Evolutionary conservation across 129 eudicot species (phyloP).

Genomic region (Lonicera japonica): DNA sequence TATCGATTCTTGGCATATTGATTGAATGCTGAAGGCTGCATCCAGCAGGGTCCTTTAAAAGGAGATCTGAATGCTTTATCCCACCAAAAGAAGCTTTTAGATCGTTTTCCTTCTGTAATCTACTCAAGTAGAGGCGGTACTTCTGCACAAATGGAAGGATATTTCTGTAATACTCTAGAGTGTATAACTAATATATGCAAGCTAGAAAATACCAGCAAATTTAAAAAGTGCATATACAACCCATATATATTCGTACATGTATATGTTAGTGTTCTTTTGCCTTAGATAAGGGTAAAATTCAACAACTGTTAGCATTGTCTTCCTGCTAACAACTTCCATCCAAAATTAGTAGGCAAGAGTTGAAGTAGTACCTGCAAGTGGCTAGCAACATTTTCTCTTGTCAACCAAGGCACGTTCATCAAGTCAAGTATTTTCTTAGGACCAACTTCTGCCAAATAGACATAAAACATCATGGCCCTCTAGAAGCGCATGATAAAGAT

Average conservation of each 20-base stretch:
- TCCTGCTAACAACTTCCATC: background rate
- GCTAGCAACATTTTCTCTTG: constrained; percentile 98
- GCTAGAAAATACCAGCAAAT: no score
- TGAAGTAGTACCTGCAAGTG: constrained; percentile 79
- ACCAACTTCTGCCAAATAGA: constrained; percentile 81
- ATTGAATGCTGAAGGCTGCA: constrained; percentile 28
- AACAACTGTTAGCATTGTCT: no score
- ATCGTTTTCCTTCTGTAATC: constrained; percentile 71
- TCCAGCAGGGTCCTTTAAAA: constrained; percentile 42
- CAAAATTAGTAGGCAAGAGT: constrained; percentile 7
- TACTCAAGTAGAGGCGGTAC: constrained; percentile 85
- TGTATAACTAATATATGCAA: background rate
- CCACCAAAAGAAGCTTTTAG: constrained; percentile 47
- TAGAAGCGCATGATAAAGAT: constrained; percentile 10
- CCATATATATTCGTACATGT: no score
- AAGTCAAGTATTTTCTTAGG: constrained; percentile 94
- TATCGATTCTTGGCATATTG: constrained; percentile 26
- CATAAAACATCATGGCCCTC: constrained; percentile 11
- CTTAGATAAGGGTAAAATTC: background rate
- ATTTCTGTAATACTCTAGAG: constrained; percentile 20
- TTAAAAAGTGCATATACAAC: no score
- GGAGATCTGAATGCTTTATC: constrained; percentile 40
- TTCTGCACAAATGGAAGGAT: constrained; percentile 60
- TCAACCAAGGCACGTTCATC: constrained; percentile 96
- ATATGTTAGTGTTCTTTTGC: background rate